These are phyloP conservation scores for Vickermania ingenoplastis DNA, from an alignment of 208 protist genomes.

Conservation along the genomic window DNA sequence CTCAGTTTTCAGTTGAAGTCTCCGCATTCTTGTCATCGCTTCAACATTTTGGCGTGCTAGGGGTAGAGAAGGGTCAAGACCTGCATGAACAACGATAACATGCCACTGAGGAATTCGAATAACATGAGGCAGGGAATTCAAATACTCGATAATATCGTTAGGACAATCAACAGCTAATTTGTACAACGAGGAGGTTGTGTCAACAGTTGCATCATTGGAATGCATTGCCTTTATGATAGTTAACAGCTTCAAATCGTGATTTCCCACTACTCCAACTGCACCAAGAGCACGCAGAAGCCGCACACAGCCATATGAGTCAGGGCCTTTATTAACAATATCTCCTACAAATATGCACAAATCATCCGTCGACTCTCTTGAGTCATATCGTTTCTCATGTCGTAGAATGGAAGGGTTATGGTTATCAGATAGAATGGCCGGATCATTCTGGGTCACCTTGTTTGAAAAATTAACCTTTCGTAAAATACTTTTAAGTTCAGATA, in stretches of 20 bases:
- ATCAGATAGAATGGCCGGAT: constrained; percentile 8
- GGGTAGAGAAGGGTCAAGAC: constrained; percentile 35
- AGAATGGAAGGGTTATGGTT: not conserved
- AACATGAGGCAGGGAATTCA: constrained; percentile 46
- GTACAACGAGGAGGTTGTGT: constrained; percentile 22
- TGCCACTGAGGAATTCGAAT: constrained; percentile 42
- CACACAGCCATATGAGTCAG: constrained; percentile 58
- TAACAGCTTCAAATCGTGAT: constrained; percentile 69
- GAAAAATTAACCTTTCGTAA: constrained; percentile 37
- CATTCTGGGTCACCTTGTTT: constrained; percentile 11
- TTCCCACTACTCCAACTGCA: constrained; percentile 57
- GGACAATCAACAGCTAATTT: constrained; percentile 34
- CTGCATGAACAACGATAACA: constrained; percentile 66
- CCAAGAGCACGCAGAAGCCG: constrained; percentile 35
- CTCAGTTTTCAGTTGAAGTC: constrained; percentile 15
- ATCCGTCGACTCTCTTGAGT: not conserved
- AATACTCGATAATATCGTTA: constrained; percentile 39
- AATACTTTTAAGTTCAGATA: constrained; percentile 31
- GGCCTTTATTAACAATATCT: constrained; percentile 81
- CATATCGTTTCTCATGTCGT: not conserved
- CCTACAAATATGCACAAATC: constrained; percentile 65
- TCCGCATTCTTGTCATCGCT: constrained; percentile 45
- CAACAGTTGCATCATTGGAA: constrained; percentile 6
- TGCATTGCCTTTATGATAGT: constrained; percentile 11
- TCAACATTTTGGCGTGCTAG: constrained; percentile 33